Base-by-base conservation (phyloP, 2,329 filamentous ascomycete genomes). In the Cryoendolithus antarcticus region DNA sequence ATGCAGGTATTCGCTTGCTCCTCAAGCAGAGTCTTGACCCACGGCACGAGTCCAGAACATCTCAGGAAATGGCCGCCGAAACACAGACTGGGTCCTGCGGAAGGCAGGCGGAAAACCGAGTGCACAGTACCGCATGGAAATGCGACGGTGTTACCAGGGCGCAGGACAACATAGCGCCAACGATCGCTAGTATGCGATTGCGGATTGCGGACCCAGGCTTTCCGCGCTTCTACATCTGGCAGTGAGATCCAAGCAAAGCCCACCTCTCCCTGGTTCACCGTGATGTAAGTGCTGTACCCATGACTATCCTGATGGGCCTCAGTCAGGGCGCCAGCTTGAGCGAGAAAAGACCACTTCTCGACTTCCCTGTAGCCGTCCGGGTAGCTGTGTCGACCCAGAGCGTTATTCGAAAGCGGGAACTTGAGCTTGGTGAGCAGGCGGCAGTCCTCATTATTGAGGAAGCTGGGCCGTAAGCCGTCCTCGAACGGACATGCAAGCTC, bases 1-100 rank as follows among this genome's bases (percentile, higher is more conserved):
- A 68, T 62, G 30, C 63, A 61, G 43, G 58, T 56, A 32, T 63
- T 57, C 11, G 61, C 52, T 1, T 61, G 59, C 44, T 63, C 61
- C 37, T 64, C 61, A 39, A 67, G 60, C 32, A 69, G 49, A 36
- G 62, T 65, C 50, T 63, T 60, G 9, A 66, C 55, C 59, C 67
- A 65, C 38, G 63, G 50, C 8, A 64, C 58, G 9, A 58, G 53
- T 38, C 52, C 55, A n/a, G 52, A 55, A 42, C 53, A 56, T 24
- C 55, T 47, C 28, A 58, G 38, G 4, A 56, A 44, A 32, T 58
- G 55, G 5, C 55, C 55, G 10, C 55, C 55, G 37, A 57, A 58
- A 6, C 54, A 52, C 21, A 58, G 47, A 21, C 51, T 57, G 46
- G 53, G 45, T 24, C 55, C 53, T 9, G 39, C 50, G 9, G 45